Conservation (phyloP, 306 rosid genomes). For the Pyrus communis region DNA sequence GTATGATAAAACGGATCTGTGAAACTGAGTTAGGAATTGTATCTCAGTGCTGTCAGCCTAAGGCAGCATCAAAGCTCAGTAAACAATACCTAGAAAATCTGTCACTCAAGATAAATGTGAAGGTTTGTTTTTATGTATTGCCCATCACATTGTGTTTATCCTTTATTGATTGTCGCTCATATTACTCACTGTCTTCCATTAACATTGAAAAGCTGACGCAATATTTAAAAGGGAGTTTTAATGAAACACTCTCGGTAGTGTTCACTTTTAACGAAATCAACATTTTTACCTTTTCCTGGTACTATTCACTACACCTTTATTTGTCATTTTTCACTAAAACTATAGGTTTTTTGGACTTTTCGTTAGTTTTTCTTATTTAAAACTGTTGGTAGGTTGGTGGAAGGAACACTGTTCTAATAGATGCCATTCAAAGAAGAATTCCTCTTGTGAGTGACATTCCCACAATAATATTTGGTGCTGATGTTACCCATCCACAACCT, state of each 20-base stretch:
- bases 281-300: no score
- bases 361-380: background rate
- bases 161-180: background rate
- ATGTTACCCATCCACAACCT: conserved; percentile 73
- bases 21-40: conserved; percentile 86
- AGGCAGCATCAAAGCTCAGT: conserved; percentile 9
- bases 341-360: no score
- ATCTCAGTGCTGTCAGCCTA: conserved; percentile 68
- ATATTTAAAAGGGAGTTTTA: no score
- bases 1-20: conserved; percentile 54
- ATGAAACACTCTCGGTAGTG: no score
- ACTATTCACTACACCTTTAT: no score
- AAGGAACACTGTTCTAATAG: conserved; percentile 46
- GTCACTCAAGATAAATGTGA: conserved; percentile 69
- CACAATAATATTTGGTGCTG: conserved; percentile 76
- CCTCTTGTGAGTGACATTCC: conserved; percentile 51
- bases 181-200: no score
- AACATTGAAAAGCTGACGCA: background rate
- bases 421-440: conserved; percentile 40
- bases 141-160: background rate
- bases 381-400: conserved; percentile 59
- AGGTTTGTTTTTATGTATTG: conserved; percentile 36
- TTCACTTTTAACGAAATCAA: no score
- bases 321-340: no score
- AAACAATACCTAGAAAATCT: conserved; percentile 71